Evolutionary conservation across 805 yeast species (phyloP).

Genomic region (Schwanniomyces polymorphus): DNA sequence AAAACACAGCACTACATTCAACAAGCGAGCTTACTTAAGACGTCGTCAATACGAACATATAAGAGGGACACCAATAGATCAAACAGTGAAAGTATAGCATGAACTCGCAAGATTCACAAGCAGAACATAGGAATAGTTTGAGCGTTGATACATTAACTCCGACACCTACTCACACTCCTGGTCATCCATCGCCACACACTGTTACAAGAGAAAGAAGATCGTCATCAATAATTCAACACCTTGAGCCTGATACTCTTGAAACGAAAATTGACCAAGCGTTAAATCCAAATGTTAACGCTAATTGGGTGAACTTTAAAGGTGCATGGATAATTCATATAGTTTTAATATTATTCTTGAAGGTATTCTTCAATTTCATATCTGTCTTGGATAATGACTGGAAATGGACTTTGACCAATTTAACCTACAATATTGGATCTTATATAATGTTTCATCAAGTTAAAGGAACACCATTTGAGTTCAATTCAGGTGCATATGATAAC

Average conservation of each 20-base stretch:
- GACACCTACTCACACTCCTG: conserved; percentile 25
- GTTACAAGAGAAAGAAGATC: conserved; percentile 60
- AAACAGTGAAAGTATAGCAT: not conserved
- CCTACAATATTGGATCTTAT: conserved; percentile 88
- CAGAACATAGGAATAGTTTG: conserved; percentile 3
- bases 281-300: conserved; percentile 87
- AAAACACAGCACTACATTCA: not conserved
- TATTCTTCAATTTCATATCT: conserved; percentile 77
- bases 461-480: conserved; percentile 97
- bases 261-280: conserved; percentile 89
- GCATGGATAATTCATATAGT: conserved; percentile 96
- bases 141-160: conserved; percentile 16
- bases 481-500: conserved; percentile 93
- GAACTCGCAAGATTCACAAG: conserved; percentile 2
- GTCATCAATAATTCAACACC: conserved; percentile 84
- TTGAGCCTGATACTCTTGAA: conserved; percentile 89
- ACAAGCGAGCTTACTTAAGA: not conserved
- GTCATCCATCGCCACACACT: conserved; percentile 23
- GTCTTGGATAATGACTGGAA: conserved; percentile 79
- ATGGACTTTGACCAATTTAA: conserved; percentile 91
- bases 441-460: conserved; percentile 94
- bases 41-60: not conserved
- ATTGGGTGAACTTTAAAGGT: conserved; percentile 94
- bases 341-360: conserved; percentile 68
- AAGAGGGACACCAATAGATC: not conserved